phyloP scores from a whole-genome alignment of 1,284 basidiomycete species.

The Rhodotorula sp. region DNA sequence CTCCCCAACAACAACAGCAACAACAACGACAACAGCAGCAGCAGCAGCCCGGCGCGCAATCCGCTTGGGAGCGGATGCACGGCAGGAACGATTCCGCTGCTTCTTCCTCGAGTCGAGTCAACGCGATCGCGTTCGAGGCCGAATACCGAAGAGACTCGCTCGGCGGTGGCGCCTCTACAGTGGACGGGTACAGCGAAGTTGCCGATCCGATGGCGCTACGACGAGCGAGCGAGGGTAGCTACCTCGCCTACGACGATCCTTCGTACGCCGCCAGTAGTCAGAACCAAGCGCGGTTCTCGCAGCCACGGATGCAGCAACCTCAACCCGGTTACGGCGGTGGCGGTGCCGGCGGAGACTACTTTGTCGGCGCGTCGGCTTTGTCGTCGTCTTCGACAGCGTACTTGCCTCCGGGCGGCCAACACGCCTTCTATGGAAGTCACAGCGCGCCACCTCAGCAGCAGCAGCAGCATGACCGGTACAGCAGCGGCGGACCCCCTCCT shows the following conservation, averaged over 20 bases:
- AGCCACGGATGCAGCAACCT: conserved; percentile 3
- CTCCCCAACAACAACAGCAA: too few relatives aligned
- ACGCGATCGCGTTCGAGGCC: background rate
- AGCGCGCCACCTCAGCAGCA: background rate
- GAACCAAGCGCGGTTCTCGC: background rate
- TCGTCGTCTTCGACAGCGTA: background rate
- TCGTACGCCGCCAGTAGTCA: conserved; percentile 7
- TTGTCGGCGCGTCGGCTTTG: background rate
- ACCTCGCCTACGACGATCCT: conserved; percentile 28
- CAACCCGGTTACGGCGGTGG: background rate
- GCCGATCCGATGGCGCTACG: conserved; percentile 4
- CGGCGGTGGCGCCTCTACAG: background rate
- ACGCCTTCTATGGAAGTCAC: background rate
- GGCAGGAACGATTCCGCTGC: conserved; percentile 1
- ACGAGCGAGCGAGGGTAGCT: conserved; percentile 20
- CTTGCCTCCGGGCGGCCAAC: background rate
- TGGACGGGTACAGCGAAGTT: conserved; percentile 29
- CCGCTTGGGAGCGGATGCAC: background rate
- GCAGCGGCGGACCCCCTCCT: background rate
- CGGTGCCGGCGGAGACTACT: conserved; percentile 6
- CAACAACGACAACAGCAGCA: too few relatives aligned
- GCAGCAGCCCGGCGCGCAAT: background rate
- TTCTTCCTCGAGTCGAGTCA: conserved; percentile 1
- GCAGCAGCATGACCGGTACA: background rate
- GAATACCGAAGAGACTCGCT: conserved; percentile 1